Evolutionary conservation across 73 alveolate genomes (phyloP).

Genomic region (Stentor coeruleus): DNA sequence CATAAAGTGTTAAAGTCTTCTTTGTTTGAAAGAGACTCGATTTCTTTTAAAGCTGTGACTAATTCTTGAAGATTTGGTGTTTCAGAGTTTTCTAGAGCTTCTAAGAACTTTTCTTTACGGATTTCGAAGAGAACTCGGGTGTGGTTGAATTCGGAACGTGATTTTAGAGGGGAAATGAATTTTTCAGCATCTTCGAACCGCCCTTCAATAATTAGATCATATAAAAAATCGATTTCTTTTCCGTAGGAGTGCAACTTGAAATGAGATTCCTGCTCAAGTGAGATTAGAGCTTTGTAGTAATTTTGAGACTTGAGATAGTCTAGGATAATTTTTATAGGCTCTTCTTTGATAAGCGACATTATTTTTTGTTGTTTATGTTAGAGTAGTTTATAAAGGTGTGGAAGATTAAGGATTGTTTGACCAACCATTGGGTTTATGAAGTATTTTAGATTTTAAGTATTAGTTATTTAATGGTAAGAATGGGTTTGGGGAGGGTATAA

Average conservation of each 20-base stretch:
- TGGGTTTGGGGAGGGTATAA: no score
- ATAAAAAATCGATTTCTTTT: slow-evolving; percentile 82
- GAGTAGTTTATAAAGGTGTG: no score
- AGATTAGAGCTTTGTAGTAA: slow-evolving; percentile 51
- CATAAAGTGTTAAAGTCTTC: slow-evolving; percentile 71
- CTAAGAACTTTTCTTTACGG: slow-evolving; percentile 88
- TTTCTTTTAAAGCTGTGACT: slow-evolving; percentile 53
- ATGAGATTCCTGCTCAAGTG: slow-evolving; percentile 83
- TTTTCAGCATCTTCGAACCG: slow-evolving; percentile 84
- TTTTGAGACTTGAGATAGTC: slow-evolving; percentile 51
- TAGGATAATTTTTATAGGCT: slow-evolving; percentile 26
- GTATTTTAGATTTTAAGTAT: no score
- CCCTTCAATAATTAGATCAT: slow-evolving; percentile 82
- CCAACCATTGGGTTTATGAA: no score
- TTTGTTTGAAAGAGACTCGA: slow-evolving; percentile 57
- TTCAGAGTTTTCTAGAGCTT: slow-evolving; percentile 46
- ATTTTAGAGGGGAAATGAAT: slow-evolving; percentile 69
- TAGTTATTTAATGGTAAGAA: no score
- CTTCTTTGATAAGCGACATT: neutral
- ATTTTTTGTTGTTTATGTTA: no score
- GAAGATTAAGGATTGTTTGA: no score
- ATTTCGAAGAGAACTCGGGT: slow-evolving; percentile 70
- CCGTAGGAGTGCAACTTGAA: slow-evolving; percentile 62
- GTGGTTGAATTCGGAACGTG: slow-evolving; percentile 64
- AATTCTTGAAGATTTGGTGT: slow-evolving; percentile 48